phyloP scores from a whole-genome alignment of 73 alveolate genomes.

The Paramecium sexaurelia region DNA sequence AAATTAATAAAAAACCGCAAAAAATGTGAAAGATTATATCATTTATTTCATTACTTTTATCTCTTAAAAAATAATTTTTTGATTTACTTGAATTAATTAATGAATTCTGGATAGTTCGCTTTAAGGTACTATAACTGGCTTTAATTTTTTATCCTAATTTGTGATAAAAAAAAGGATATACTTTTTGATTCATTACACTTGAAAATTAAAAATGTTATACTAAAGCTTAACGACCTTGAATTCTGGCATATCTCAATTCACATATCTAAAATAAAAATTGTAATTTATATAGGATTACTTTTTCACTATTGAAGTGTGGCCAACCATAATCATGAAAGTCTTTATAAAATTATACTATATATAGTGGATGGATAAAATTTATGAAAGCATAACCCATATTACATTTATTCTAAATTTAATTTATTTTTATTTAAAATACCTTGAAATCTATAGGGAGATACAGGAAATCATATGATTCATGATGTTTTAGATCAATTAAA shows the following conservation, averaged over 20 bases:
- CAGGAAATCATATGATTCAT: constrained; percentile 79
- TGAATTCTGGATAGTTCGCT: constrained; percentile 53
- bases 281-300: background rate
- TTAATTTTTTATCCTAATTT: constrained; percentile 57
- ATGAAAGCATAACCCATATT: constrained; percentile 98
- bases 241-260: constrained; percentile 85
- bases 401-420: constrained; percentile 80
- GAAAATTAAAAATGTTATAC: constrained; percentile 65
- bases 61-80: background rate
- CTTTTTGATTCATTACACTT: constrained; percentile 72
- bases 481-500: constrained; percentile 84
- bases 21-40: background rate
- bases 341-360: constrained; percentile 82
- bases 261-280: constrained; percentile 69
- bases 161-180: background rate
- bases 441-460: constrained; percentile 85
- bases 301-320: constrained; percentile 85
- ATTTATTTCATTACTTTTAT: constrained; percentile 17
- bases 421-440: background rate
- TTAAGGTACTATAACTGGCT: constrained; percentile 64
- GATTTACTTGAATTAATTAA: constrained; percentile 6
- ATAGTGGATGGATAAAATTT: constrained; percentile 89
- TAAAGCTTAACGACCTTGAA: constrained; percentile 78
- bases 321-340: constrained; percentile 91
- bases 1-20: background rate